Conservation (phyloP, 805 yeast species). For the Metschnikowia kunwiensis region DNA sequence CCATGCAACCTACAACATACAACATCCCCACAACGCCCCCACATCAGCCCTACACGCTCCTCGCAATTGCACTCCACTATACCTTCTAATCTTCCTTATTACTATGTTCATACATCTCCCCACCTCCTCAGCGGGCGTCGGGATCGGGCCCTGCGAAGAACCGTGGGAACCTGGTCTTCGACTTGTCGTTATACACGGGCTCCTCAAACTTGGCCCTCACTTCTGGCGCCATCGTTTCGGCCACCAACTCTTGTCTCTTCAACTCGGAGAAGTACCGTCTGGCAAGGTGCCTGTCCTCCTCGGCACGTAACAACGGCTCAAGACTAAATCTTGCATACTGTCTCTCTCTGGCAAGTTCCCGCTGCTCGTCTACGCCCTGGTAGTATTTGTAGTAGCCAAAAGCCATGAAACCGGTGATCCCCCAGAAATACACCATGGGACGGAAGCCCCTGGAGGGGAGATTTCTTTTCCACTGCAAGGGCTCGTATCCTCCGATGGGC, state of each 20-base stretch:
- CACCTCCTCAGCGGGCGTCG: conserved; percentile 22
- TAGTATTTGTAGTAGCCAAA: conserved; percentile 70
- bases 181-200: conserved; percentile 42
- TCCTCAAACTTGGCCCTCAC: conserved; percentile 40
- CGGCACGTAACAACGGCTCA: conserved; percentile 74
- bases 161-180: conserved; percentile 43
- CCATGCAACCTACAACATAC: too few species aligned
- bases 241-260: conserved; percentile 59
- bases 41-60: too few species aligned
- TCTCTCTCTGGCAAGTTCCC: conserved; percentile 73
- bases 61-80: too few species aligned
- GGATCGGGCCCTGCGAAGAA: conserved; percentile 41
- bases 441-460: conserved; percentile 83
- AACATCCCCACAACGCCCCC: too few species aligned
- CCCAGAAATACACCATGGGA: conserved; percentile 67
- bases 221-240: conserved; percentile 41
- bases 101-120: too few species aligned
- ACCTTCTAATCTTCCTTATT: too few species aligned
- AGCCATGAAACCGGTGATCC: conserved; percentile 58
- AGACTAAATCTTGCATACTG: conserved; percentile 73
- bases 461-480: conserved; percentile 86
- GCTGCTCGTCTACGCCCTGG: conserved; percentile 68
- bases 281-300: conserved; percentile 73
- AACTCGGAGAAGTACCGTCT: conserved; percentile 66
- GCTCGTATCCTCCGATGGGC: conserved; percentile 82